Evolutionary conservation across 495 filamentous ascomycete species (phyloP).

Genomic region (Viridothelium virens): DNA sequence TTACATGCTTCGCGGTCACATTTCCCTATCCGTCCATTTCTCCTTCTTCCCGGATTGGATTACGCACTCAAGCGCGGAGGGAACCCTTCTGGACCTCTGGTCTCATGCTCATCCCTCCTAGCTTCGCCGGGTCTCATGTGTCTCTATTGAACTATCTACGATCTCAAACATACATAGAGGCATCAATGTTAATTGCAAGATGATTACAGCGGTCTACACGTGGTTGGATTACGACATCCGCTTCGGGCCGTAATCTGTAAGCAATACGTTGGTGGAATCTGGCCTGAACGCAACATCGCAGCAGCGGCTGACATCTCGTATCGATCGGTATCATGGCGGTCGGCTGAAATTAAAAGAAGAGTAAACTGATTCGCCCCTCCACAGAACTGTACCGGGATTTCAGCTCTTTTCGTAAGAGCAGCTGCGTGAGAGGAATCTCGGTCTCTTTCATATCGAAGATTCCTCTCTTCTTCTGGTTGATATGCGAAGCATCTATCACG

Average conservation of each 20-base stretch:
- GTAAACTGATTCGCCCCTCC: slow-evolving; percentile 43
- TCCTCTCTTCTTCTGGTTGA: slow-evolving; percentile 85
- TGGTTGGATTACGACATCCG: neutral
- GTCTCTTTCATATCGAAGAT: slow-evolving; percentile 92
- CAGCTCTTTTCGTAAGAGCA: slow-evolving; percentile 59
- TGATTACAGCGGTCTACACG: neutral
- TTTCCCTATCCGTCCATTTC: neutral
- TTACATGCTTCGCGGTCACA: neutral
- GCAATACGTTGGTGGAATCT: neutral
- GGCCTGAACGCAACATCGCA: neutral
- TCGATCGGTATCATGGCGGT: neutral
- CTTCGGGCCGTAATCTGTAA: neutral
- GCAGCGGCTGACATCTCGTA: neutral
- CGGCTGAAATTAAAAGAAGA: slow-evolving; percentile 44
- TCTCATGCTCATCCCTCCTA: neutral
- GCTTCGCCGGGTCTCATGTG: neutral
- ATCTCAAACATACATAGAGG: neutral
- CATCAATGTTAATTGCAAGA: neutral
- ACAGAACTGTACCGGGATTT: slow-evolving; percentile 56
- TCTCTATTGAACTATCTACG: neutral
- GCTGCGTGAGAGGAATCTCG: slow-evolving; percentile 61
- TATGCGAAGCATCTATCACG: slow-evolving; percentile 79
- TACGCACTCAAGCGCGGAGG: neutral
- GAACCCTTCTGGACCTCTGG: neutral
- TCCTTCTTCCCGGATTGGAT: neutral